Evolutionary conservation across 2,329 filamentous ascomycete species (phyloP).

Genomic region (Penicillium sumatraense): DNA sequence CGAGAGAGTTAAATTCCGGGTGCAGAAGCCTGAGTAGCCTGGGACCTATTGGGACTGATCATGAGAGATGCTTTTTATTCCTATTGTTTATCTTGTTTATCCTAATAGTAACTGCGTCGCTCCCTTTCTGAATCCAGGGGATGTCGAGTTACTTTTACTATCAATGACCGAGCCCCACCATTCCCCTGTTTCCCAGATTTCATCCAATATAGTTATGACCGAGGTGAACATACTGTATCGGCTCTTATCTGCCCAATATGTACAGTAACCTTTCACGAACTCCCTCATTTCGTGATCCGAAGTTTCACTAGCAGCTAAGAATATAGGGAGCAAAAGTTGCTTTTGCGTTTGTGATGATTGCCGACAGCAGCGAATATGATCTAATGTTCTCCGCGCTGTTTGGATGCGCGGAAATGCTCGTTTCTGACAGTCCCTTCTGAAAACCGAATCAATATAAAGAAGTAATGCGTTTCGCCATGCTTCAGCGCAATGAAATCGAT

Average conservation of each 20-base stretch:
- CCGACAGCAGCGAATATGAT: constrained; percentile 36
- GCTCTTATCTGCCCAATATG: constrained; percentile 36
- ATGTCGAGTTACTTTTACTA: constrained; percentile 9
- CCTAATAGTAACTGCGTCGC: not conserved
- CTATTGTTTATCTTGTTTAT: not conserved
- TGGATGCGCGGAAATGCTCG: constrained; percentile 19
- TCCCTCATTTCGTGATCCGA: constrained; percentile 21
- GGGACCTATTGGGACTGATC: too few species aligned
- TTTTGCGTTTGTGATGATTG: constrained; percentile 37
- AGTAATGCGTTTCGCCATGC: constrained; percentile 40
- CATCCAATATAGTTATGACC: constrained; percentile 22
- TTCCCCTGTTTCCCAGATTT: constrained; percentile 19
- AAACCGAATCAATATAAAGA: constrained; percentile 38
- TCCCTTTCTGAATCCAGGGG: not conserved
- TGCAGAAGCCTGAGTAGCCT: too few species aligned
- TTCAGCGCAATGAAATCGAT: constrained; percentile 41
- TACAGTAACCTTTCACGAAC: constrained; percentile 33
- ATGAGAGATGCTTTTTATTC: too few species aligned
- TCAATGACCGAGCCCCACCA: constrained; percentile 29
- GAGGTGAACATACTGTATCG: constrained; percentile 39
- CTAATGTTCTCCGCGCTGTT: constrained; percentile 34
- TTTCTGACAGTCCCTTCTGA: constrained; percentile 23
- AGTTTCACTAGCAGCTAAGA: constrained; percentile 40
- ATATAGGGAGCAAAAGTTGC: constrained; percentile 43
- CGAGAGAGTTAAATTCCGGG: too few species aligned